A percentile compares a stretch with the other conserved stretches of the same genome.
phyloP scores from a whole-genome alignment of 2,329 filamentous ascomycete species.

The Talaromyces sp. region DNA sequence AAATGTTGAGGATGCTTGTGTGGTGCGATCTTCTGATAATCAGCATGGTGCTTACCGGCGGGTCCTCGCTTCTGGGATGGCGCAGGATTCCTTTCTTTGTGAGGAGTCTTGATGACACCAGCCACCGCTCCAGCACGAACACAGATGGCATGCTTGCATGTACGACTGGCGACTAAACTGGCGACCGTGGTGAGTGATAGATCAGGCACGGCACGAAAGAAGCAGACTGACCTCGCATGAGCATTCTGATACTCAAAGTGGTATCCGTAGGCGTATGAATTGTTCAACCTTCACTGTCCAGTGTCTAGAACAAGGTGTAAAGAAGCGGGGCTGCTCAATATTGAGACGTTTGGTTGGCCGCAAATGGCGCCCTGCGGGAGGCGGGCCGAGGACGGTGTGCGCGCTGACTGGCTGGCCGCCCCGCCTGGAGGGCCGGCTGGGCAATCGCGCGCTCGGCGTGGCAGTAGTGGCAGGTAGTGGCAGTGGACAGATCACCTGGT shows the following conservation, averaged over 20 bases:
- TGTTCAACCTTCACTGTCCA: too few species aligned
- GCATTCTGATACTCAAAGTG: too few species aligned
- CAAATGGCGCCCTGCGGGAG: not conserved
- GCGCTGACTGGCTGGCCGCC: not conserved
- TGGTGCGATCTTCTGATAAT: not conserved
- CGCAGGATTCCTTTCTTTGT: not conserved
- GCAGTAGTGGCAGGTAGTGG: slow-evolving; percentile 9
- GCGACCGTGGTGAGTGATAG: not conserved
- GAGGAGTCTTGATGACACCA: not conserved
- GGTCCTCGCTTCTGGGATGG: not conserved
- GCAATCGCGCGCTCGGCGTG: slow-evolving; percentile 1
- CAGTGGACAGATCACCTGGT: slow-evolving; percentile 6
- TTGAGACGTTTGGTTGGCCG: not conserved
- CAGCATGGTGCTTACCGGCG: not conserved
- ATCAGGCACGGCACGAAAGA: not conserved
- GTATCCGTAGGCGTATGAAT: too few species aligned
- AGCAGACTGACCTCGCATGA: not conserved
- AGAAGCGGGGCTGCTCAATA: not conserved
- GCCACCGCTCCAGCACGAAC: not conserved
- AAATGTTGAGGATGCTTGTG: not conserved
- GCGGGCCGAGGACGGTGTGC: not conserved
- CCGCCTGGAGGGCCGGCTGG: not conserved
- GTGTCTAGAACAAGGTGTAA: not conserved
- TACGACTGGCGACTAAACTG: not conserved
- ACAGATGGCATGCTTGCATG: not conserved